Percentiles rank a stretch among this genome's conserved stretches.
Evolutionary conservation across 208 protist genomes (phyloP).

Genomic region (Dictyostelium gargantuum): DNA sequence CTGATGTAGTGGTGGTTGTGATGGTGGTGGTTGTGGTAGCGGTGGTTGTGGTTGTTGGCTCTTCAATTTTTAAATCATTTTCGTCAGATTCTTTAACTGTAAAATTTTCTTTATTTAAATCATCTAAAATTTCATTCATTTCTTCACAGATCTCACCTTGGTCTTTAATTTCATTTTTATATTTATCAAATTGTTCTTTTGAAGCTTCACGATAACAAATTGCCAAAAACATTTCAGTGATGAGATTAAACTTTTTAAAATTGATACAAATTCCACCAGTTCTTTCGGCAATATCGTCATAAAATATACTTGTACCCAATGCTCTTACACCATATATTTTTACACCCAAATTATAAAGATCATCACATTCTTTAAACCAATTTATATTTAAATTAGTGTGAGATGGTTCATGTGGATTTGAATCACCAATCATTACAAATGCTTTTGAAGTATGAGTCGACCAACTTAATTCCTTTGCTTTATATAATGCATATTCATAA

Average conservation of each 20-base stretch:
- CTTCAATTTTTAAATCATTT: neutral
- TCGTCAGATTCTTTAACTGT: neutral
- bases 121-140: conserved; percentile 12
- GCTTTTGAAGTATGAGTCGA: conserved; percentile 51
- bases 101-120: conserved; percentile 60
- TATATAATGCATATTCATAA: conserved; percentile 53
- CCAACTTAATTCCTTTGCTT: conserved; percentile 52
- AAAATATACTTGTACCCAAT: conserved; percentile 33
- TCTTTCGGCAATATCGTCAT: conserved; percentile 61
- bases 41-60: neutral
- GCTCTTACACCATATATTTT: conserved; percentile 72
- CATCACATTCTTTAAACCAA: conserved; percentile 26
- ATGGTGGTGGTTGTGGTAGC: neutral
- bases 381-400: conserved; percentile 53
- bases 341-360: conserved; percentile 21
- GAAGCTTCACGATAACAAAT: conserved; percentile 66
- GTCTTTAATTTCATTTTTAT: conserved; percentile 56
- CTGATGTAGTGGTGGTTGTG: neutral
- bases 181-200: conserved; percentile 49
- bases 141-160: conserved; percentile 16
- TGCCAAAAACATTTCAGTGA: conserved; percentile 73
- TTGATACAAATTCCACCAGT: conserved; percentile 64
- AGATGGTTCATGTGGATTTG: conserved; percentile 54
- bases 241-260: conserved; percentile 67
- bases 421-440: conserved; percentile 71